phyloP scores from a whole-genome alignment of 345 rosid genomes.

The Excoecaria cochinchinensis region DNA sequence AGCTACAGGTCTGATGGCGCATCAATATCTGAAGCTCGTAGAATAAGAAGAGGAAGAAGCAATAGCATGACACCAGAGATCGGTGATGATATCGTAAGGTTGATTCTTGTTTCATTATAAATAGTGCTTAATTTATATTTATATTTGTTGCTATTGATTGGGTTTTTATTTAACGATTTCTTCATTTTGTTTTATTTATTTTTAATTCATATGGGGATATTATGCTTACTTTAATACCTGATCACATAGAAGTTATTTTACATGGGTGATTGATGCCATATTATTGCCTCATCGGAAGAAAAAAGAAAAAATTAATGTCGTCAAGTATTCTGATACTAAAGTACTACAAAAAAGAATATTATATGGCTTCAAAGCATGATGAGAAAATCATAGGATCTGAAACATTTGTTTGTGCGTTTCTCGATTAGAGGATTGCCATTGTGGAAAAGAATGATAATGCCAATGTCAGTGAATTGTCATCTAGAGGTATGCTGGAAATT shows the following conservation, averaged over 20 bases:
- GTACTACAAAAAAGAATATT: no score
- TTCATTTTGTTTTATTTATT: not conserved
- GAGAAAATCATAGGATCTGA: no score
- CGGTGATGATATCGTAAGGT: conserved; percentile 99
- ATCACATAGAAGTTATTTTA: no score
- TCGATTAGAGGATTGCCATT: not conserved
- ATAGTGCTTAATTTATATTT: not conserved
- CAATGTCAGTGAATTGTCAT: not conserved
- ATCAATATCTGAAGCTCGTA: conserved; percentile 70
- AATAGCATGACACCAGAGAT: conserved; percentile 97
- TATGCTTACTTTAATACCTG: no score
- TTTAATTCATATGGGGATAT: no score
- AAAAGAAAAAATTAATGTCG: no score
- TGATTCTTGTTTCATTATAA: conserved; percentile 22
- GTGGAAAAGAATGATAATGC: not conserved
- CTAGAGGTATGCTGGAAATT: not conserved
- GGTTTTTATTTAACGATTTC: not conserved
- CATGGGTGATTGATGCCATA: no score
- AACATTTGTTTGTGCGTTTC: no score
- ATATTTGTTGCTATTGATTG: not conserved
- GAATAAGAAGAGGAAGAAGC: conserved; percentile 96
- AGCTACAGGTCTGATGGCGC: conserved; percentile 81
- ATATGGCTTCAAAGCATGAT: no score
- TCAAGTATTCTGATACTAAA: no score
- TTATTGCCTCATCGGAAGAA: no score